Evolutionary conservation across 306 rosid species (phyloP).

Genomic region (Vigna nakashimae): DNA sequence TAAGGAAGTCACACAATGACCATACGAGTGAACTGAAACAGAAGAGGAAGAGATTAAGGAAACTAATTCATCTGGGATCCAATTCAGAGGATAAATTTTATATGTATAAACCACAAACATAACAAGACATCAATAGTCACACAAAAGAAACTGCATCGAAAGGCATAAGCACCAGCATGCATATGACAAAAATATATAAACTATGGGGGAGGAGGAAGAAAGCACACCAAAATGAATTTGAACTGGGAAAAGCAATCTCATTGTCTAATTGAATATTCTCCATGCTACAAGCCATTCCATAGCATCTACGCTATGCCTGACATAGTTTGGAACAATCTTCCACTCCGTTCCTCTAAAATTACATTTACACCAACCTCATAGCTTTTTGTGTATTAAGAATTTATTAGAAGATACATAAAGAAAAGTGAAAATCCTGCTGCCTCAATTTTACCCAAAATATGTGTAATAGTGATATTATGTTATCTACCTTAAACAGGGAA

Average conservation of each 20-base stretch:
- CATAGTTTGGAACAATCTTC: background rate
- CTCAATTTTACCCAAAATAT: slow-evolving; percentile 5
- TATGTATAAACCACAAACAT: background rate
- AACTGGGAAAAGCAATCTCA: background rate
- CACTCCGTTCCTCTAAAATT: slow-evolving; percentile 1
- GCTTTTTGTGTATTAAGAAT: background rate
- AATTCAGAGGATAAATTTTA: background rate
- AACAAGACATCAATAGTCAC: background rate
- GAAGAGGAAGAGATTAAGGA: background rate
- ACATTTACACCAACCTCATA: background rate
- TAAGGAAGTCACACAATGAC: slow-evolving; percentile 20
- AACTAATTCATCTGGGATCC: background rate
- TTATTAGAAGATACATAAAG: background rate
- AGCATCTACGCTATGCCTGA: background rate
- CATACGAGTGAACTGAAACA: slow-evolving; percentile 24
- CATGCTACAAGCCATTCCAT: slow-evolving; percentile 4
- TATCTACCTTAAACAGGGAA: background rate
- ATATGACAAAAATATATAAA: background rate
- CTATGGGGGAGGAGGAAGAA: background rate
- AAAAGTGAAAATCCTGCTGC: slow-evolving; percentile 14
- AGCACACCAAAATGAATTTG: background rate
- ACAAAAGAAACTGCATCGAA: background rate
- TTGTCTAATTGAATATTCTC: background rate
- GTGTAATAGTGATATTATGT: background rate
- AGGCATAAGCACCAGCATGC: background rate